These are phyloP conservation scores for Grifola frondosa DNA, from an alignment of 1,284 basidiomycete species.

Conservation along the genomic window DNA sequence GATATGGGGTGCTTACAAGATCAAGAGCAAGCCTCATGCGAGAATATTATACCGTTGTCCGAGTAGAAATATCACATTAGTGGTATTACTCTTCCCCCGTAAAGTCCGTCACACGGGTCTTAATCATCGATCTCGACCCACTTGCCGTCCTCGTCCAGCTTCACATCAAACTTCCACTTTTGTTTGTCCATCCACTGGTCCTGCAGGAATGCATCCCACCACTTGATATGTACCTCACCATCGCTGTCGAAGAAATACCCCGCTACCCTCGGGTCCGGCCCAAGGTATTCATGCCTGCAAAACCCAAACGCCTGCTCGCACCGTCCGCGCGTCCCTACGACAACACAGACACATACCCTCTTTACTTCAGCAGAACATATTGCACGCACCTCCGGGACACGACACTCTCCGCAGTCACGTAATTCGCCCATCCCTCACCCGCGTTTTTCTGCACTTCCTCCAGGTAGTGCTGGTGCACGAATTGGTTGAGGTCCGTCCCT, in stretches of 20 bases:
- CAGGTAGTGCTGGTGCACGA: conserved; percentile 38
- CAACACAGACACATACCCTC: conserved; percentile 3
- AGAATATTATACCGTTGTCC: no score
- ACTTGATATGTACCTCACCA: conserved; percentile 41
- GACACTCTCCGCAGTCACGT: conserved; percentile 38
- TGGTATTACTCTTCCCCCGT: no score
- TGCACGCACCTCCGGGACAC: conserved; percentile 33
- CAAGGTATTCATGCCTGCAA: conserved; percentile 43
- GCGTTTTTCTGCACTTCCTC: conserved; percentile 22
- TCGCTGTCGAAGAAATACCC: conserved; percentile 39
- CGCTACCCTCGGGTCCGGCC: conserved; percentile 42
- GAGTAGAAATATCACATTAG: no score
- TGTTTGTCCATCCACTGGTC: conserved; percentile 44
- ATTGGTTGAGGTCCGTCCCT: conserved; percentile 39
- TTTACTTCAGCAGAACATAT: background rate
- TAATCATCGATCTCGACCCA: conserved; percentile 30
- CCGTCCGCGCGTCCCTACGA: background rate
- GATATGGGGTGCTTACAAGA: no score
- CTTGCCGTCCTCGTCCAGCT: conserved; percentile 30
- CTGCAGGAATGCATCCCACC: conserved; percentile 44
- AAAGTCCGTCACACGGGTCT: no score
- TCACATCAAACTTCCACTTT: conserved; percentile 40
- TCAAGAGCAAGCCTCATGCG: no score
- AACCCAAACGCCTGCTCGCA: no score
- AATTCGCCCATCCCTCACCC: conserved; percentile 32